Evolutionary conservation across 1,284 basidiomycete species (phyloP).

Genomic region (Ustilago shanxiensis): DNA sequence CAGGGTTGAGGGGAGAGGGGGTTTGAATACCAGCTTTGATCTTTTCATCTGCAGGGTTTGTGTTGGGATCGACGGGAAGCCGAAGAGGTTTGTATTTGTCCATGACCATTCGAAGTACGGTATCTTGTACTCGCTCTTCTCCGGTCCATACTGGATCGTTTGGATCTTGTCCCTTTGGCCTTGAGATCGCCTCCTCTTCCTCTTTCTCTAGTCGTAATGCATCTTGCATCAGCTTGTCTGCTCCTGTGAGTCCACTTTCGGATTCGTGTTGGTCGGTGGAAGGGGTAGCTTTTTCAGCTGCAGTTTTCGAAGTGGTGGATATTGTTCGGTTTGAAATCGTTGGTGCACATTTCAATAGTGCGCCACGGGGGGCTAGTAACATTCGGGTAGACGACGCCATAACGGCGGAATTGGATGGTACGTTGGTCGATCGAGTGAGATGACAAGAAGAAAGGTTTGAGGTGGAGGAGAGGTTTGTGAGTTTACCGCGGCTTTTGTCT

Average conservation of each 20-base stretch:
- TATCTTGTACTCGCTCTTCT: constrained; percentile 61
- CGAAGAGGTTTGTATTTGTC: constrained; percentile 66
- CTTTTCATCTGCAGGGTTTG: constrained; percentile 51
- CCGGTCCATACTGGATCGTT: constrained; percentile 61
- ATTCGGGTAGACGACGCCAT: no score
- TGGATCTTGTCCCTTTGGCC: constrained; percentile 17
- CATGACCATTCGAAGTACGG: constrained; percentile 65
- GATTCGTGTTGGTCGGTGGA: neutral
- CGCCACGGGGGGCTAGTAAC: no score
- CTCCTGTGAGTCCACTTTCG: constrained; percentile 18
- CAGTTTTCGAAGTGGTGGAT: neutral
- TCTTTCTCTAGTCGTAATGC: constrained; percentile 25
- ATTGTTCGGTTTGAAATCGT: no score
- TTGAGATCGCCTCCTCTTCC: constrained; percentile 15
- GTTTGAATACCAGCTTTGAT: constrained; percentile 40
- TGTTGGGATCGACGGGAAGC: neutral
- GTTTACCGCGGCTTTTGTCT: constrained; percentile 4
- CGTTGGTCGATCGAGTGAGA: no score
- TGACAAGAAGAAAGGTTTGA: no score
- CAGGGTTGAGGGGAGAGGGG: constrained; percentile 17
- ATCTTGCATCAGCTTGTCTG: constrained; percentile 33
- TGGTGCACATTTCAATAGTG: no score
- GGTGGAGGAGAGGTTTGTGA: neutral
- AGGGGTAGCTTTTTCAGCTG: neutral
- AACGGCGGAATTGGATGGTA: no score